Percentiles rank a stretch among this genome's conserved stretches.
Evolutionary conservation across 306 rosid genomes (phyloP).

Genomic region (Mucuna pruriens): DNA sequence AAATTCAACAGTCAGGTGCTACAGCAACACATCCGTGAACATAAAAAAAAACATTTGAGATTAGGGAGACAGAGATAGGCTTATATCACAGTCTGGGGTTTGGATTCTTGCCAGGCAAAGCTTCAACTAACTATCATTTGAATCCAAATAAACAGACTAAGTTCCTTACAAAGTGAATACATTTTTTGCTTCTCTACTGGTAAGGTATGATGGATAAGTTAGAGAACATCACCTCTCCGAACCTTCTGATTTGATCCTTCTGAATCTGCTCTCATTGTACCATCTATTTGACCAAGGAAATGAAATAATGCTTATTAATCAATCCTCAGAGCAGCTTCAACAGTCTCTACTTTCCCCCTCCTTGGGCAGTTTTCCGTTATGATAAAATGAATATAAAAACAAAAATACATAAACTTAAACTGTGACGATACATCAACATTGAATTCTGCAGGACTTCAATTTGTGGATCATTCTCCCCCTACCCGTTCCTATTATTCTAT

Average conservation of each 20-base stretch:
- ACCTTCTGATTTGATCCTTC: conserved; percentile 37
- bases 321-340: conserved; percentile 44
- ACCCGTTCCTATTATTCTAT: conserved; percentile 28
- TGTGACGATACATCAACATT: conserved; percentile 56
- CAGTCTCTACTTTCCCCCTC: conserved; percentile 40
- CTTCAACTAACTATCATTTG: conserved; percentile 67
- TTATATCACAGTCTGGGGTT: conserved; percentile 48
- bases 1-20: conserved; percentile 76
- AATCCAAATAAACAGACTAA: conserved; percentile 59
- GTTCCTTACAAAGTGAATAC: conserved; percentile 43
- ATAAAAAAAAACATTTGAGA: conserved; percentile 34
- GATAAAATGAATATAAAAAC: conserved; percentile 62
- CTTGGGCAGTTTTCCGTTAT: conserved; percentile 51
- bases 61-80: conserved; percentile 41
- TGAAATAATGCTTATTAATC: conserved; percentile 24
- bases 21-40: conserved; percentile 58
- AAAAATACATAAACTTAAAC: conserved; percentile 48
- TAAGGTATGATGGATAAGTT: conserved; percentile 38
- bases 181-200: conserved; percentile 51
- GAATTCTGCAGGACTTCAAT: conserved; percentile 43
- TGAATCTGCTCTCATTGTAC: conserved; percentile 42
- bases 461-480: conserved; percentile 41
- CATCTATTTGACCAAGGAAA: conserved; percentile 32
- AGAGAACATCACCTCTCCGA: conserved; percentile 48
- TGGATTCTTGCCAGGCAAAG: conserved; percentile 56